Base-by-base conservation (phyloP, 306 rosid species). In the Begonia fuchsioides region DNA sequence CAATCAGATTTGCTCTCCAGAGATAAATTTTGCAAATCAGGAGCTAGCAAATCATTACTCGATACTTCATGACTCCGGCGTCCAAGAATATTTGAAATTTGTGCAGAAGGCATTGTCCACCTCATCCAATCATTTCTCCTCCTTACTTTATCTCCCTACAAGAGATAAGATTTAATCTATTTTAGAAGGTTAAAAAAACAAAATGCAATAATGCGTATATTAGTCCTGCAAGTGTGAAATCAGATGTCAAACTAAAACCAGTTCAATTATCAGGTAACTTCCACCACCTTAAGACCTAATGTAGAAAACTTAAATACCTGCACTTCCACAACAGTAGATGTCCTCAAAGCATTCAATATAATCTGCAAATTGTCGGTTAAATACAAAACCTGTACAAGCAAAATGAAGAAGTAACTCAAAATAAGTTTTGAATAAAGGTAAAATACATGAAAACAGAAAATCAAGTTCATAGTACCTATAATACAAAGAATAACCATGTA, bases 81-180 rank as follows among this genome's bases (percentile, higher is more conserved):
- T 15, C 69, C 55, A 38, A 64, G 12, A 44, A 50, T 64, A 40
- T 63, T 45, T 45, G 74, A 50, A 60, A 59, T 47, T 59, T 77
- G 74, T 67, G 53, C 66, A 20, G 62, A 11, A 35, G 83, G 75
- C 66, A 83, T 40, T 59, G 80, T 39, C 95, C 97, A 88, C 58
- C 52, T 81, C 64, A 9, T 17, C 83, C 93, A 88, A 49, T 78
- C 84, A 57, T 59, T 52, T 39, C 77, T 83, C 69, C 73, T 71
- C 64, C 97, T 80, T 68, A 88, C 56, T 60, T 69, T 83, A 71
- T 83, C 82, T 53, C 84, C 95, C 97, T 88, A 53, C 43, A 15
- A 60, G 49, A 39, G 39, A 40, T 44, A 16, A 13, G 7, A 26
- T 26, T 4, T 6, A 26, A 26, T 26, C 35, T 8, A 2, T 4